Evolutionary conservation across 148 eudicot species (phyloP), one percentile per base, ranked within the genome.

Genomic region (Cornus suecica): DNA sequence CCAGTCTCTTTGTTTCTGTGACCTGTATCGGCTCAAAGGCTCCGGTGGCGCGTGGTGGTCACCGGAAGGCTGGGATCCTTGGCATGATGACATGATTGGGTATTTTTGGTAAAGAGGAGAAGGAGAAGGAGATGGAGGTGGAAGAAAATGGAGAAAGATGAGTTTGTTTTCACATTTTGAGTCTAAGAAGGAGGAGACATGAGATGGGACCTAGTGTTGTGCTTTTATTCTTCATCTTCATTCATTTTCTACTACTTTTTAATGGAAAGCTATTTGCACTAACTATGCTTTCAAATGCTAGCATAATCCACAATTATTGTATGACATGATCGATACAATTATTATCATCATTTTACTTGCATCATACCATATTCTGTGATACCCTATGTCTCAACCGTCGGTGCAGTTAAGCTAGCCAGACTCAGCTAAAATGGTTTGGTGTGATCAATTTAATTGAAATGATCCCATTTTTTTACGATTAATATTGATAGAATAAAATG

Each of bases 1-100:
- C 92, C 92, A 89, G 51, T 89, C 92, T 16, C 92, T 27, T 6
- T 90, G 71, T 66, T 89, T 89, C 24, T 89, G 92, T 0, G 92
- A 85, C 80, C 87, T 90, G 74, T 89, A 89, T 7, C 92, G 84
- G 72, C 92, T 89, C 23, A 81, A 75, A 13, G 80, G 74, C 11
- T 71, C 76, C 8, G 74, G 63, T 10, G 31, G 74, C 0, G 69
- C 68, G 13, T 65, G 32, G 10, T 20, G 56, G 24, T 67, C 66
- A 27, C 48, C 42, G 22, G 80, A 26, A n/a, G 74, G 70, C 66
- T 71, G 61, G 22, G 77, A 72, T 74, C 72, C 75, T 66, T 61
- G 58, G n/a, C 20, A 65, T 66, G 82, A 65, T 66, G 82, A 69
- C 75, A 75, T 75, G 65, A 74, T 73, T 79, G 69, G 68, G 16